Evolutionary conservation across 495 filamentous ascomycete species (phyloP), one percentile per base, ranked within the genome.

Genomic region (Ascobolus immersus): DNA sequence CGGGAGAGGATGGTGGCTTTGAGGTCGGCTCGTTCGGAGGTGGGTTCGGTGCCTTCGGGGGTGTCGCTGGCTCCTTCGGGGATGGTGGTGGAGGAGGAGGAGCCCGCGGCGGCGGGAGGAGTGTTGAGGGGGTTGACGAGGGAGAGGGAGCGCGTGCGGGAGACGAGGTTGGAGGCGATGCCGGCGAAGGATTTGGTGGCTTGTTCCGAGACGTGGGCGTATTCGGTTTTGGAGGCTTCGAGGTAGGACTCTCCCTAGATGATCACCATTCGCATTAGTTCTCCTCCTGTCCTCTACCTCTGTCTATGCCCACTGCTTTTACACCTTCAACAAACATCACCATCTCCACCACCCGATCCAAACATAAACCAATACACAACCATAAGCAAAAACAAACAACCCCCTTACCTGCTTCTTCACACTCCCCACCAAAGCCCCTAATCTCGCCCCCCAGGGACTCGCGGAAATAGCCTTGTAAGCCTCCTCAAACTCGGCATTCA

Each of bases 401-500:
- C 19, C 22, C 18, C 18, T 28, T 53, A 76, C 71, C 64, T 77
- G 73, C 54, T 91, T 92, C 52, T 76, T 77, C 17, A 91, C 84
- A 49, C 66, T 80, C 35, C 74, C 74, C 47, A 89, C 72, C 49
- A 89, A 77, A 21, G 77, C 81, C 17, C 84, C 84, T 24, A 99
- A 69, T 44, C 65, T 66, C 13, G 71, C 67, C 21, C 82, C 86
- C 86, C 89, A 94, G 14, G 78, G 78, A 44, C 77, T 86, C 39
- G 65, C 65, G 17, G 78, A 84, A 49, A 94, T 75, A 18, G 82
- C 81, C 41, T 75, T 79, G 58, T 93, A 94, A 12, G 84, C 84
- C 55, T 93, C 79, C 54, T 90, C 75, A 38, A 99, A 62, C 48
- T 99, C 86, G 46, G 63, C 62, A 52, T 90, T 91, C 17, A 94